Base-by-base conservation (phyloP, 176 grass and related monocot genomes). In the Bonia amplexicaulis region DNA sequence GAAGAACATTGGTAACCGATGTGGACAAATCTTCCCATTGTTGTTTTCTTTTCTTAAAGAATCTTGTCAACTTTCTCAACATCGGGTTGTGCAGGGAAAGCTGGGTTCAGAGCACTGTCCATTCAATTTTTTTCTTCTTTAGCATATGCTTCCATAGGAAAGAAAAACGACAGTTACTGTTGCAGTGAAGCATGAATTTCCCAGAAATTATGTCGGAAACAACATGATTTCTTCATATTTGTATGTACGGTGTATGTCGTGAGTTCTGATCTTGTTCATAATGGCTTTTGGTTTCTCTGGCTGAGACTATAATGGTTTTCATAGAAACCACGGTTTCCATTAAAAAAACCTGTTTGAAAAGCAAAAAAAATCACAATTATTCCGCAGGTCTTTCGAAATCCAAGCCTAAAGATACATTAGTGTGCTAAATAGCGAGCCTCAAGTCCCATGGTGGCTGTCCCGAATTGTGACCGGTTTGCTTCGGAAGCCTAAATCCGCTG, bases 11-110 rank as follows among this genome's bases (percentile, higher is more conserved):
- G 84, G 48, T 26, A 83, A 83, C 80, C 51, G 84, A 79, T 83
- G 67, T 49, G 57, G 37, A 60, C 73, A 78, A 41, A 61, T 41
- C 80, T 87, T 90, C 59, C 40, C 68, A n/a, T 84, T 90, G 80
- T 90, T 87, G 37, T 68, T 79, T 83, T 87, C 80, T 87, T 74
- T 53, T 73, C 19, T 19, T 0, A 61, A 65, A 53, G 89, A 90
- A 83, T 90, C 80, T 83, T 31, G 22, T 12, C 14, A 81, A 80
- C 41, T 70, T 69, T 76, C 63, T 12, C 37, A 25, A 2, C 78
- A 48, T 60, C 35, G 70, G 70, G 49, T 31, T 69, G 70, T 60
- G 70, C 49, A 81, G 39, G 41, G 29, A 49, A 73, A 66, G 69
- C 70, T 75, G 70, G 46, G 45, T 35, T 81, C 37, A 57, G 13